Evolutionary conservation across 1,284 basidiomycete species (phyloP), one percentile per base, ranked within the genome.

Genomic region (Agroathelia rolfsii): DNA sequence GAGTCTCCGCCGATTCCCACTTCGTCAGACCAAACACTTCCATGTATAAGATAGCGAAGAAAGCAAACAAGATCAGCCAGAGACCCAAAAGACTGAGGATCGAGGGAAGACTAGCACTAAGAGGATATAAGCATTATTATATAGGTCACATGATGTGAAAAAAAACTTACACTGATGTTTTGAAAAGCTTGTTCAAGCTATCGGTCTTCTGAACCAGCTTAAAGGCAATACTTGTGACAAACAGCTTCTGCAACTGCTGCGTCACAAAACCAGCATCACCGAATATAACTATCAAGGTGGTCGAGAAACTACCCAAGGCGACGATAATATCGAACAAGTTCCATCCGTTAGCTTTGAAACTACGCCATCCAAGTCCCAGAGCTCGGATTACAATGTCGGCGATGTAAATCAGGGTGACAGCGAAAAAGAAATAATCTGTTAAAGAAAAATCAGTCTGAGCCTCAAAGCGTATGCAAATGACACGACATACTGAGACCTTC

Each of bases 11-110:
- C 31, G 75, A 74, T 28, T 73, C 73, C 80, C 86, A 88, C 49
- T 90, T 89, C 4, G 93, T 94, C 56, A 96, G 56, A 21, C 87
- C 84, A 58, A 98, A 98, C 3, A 95, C 81, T 47, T 98, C 94
- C 39, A 94, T 70, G 49, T 76, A 85, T 44, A 94, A 68, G 48
- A 97, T 90, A 1, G 76, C 84, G 51, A 89, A 97, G 59, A 95
- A 94, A 6, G 95, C 51, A 62, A 97, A 97, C 31, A 98, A 57
- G 20, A 87, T 79, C 16, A 94, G 59, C 94, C 94, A 98, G 3
- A 98, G 69, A 3, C 79, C 68, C 44, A 97, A 72, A 39, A 97
- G 64, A 46, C 82, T 92, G 26, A 88, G 49, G 40, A 98, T 94
- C 13, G 83, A 80, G 0, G 88, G 88, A 19, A 96, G 60, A 58